phyloP scores from a whole-genome alignment of 306 rosid species.

The Lathyrus tuberosus region DNA sequence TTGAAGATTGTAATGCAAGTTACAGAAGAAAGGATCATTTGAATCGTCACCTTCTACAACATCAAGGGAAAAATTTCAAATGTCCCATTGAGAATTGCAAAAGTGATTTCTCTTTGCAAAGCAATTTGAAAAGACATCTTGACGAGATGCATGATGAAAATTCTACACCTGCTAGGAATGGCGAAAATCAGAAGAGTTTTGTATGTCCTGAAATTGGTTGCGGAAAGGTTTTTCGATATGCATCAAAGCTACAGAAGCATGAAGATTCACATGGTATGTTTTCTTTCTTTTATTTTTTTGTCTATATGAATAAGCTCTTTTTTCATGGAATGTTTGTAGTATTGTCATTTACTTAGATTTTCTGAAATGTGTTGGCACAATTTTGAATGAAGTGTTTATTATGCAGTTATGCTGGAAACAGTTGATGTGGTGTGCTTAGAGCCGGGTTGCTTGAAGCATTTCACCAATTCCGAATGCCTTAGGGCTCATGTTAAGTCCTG shows the following conservation, averaged over 20 bases:
- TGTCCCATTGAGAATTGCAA: constrained; percentile 72
- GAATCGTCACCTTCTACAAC: constrained; percentile 76
- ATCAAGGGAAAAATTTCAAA: constrained; percentile 64
- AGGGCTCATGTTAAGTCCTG: constrained; percentile 65
- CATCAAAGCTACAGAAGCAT: constrained; percentile 62
- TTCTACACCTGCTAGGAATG: constrained; percentile 22
- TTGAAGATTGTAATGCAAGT: constrained; percentile 72
- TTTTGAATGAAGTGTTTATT: constrained; percentile 16
- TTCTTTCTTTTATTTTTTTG: not conserved
- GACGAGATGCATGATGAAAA: constrained; percentile 55
- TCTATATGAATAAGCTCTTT: not conserved
- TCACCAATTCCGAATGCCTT: constrained; percentile 65
- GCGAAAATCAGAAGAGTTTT: constrained; percentile 47
- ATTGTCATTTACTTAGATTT: not conserved
- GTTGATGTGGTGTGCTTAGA: constrained; percentile 69
- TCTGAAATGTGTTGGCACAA: not conserved
- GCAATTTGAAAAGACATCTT: constrained; percentile 65
- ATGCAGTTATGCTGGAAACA: constrained; percentile 71
- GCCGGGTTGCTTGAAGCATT: constrained; percentile 71
- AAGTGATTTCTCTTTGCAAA: constrained; percentile 50
- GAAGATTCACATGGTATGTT: constrained; percentile 76
- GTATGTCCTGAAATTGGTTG: constrained; percentile 73
- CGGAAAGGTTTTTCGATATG: constrained; percentile 68
- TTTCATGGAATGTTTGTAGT: not conserved
- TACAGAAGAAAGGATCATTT: constrained; percentile 93